phyloP scores from a whole-genome alignment of 116 monocot genomes.

The Thalassia testudinum region DNA sequence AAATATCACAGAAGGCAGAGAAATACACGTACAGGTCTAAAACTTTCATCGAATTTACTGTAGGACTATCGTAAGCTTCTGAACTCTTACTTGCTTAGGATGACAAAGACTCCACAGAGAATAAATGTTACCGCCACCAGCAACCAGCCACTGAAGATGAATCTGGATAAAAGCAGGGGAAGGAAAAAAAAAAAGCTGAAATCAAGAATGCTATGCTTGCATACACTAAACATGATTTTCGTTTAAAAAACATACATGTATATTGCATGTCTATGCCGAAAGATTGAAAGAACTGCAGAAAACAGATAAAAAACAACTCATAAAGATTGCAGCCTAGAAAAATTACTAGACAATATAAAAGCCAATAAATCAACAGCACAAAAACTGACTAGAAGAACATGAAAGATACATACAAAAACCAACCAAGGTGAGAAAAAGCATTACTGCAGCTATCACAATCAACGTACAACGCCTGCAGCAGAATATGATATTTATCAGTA shows the following conservation, averaged over 20 bases:
- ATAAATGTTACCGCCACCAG: conserved; percentile 66
- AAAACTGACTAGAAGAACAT: conserved; percentile 4
- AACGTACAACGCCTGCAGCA: conserved; percentile 34
- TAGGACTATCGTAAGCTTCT: too few species aligned
- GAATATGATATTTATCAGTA: not conserved
- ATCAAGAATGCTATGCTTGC: not conserved
- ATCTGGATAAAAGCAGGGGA: too few species aligned
- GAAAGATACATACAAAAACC: conserved; percentile 55
- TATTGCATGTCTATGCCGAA: conserved; percentile 38
- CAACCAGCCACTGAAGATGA: conserved; percentile 61
- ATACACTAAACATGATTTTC: not conserved
- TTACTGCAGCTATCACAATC: conserved; percentile 47
- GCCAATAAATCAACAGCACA: conserved; percentile 2
- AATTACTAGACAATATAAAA: too few species aligned
- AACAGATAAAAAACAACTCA: too few species aligned
- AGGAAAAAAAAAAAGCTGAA: not conserved
- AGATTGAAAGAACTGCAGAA: conserved; percentile 49
- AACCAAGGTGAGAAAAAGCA: conserved; percentile 57
- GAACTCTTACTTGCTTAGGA: conserved; percentile 76
- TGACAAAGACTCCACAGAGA: conserved; percentile 63
- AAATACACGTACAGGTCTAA: too few species aligned
- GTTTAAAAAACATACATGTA: conserved; percentile 43
- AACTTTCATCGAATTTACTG: too few species aligned
- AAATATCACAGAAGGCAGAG: too few species aligned
- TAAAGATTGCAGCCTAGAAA: too few species aligned